Evolutionary conservation across 1,139 yeast species (phyloP).

Genomic region (Hansenula sp.): DNA sequence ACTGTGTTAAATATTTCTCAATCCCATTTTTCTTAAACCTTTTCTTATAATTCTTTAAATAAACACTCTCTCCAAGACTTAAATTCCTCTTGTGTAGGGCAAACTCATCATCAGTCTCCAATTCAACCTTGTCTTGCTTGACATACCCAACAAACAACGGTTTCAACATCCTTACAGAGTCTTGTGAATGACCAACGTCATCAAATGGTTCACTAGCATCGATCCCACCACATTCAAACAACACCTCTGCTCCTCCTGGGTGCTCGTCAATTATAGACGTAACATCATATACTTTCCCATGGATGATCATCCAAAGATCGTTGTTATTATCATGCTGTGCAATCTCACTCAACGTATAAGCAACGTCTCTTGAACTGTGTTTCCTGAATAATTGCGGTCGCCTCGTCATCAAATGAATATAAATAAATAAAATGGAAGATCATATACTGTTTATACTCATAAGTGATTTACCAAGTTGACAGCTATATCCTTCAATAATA

Average conservation of each 20-base stretch:
- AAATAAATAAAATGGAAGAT: neutral
- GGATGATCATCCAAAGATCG: slow-evolving; percentile 66
- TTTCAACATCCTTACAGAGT: slow-evolving; percentile 47
- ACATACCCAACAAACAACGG: slow-evolving; percentile 69
- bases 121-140: slow-evolving; percentile 22
- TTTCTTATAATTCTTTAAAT: neutral
- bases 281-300: slow-evolving; percentile 59
- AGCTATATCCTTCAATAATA: no score
- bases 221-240: slow-evolving; percentile 61
- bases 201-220: slow-evolving; percentile 63
- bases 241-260: slow-evolving; percentile 71
- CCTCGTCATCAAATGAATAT: slow-evolving; percentile 1
- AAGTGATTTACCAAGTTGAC: no score
- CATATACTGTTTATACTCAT: no score
- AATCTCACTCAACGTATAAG: slow-evolving; percentile 33
- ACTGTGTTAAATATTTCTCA: neutral
- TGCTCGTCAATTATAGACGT: slow-evolving; percentile 47
- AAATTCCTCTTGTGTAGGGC: neutral
- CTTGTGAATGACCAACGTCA: slow-evolving; percentile 34
- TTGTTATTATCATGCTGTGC: slow-evolving; percentile 40
- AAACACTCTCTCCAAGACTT: neutral
- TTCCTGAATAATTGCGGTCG: neutral
- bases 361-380: neutral
- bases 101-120: neutral
- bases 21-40: neutral